These are phyloP conservation scores for Rosa rugosa DNA, from an alignment of 306 rosid genomes.

Conservation along the genomic window DNA sequence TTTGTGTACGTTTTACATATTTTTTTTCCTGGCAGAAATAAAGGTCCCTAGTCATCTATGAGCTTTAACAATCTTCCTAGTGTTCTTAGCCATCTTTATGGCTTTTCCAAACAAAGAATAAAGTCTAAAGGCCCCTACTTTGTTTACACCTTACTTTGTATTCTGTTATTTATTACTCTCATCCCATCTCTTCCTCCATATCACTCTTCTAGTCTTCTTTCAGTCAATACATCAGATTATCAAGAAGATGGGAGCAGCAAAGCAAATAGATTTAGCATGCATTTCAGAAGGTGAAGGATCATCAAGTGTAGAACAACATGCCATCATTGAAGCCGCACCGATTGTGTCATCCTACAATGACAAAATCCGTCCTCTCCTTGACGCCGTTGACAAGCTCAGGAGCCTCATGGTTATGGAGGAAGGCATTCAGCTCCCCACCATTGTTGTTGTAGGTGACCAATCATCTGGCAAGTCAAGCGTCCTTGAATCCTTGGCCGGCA, in stretches of 20 bases:
- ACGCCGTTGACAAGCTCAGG: background rate
- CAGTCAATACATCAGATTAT: background rate
- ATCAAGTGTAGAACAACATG: background rate
- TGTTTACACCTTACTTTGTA: too few species aligned
- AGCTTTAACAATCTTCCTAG: too few species aligned
- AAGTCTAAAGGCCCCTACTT: too few species aligned
- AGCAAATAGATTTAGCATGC: background rate
- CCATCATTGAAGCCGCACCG: background rate
- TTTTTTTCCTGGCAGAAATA: too few species aligned
- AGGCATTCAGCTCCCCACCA: conserved; percentile 5
- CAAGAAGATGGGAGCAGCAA: background rate
- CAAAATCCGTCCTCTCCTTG: background rate
- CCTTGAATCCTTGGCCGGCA: background rate
- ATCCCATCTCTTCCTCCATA: background rate
- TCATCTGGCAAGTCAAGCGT: background rate
- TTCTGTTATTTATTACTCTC: too few species aligned
- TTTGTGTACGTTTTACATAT: too few species aligned
- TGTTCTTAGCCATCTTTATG: too few species aligned
- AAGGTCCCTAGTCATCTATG: too few species aligned
- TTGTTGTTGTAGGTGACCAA: background rate
- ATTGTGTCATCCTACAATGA: conserved; percentile 4
- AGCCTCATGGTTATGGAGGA: background rate
- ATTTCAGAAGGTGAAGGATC: background rate
- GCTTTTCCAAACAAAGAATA: too few species aligned
- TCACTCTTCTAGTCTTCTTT: background rate